Evolutionary conservation across 352 stramenopile species (phyloP), one percentile per base, ranked within the genome.

Genomic region (Lagenidium sp.): DNA sequence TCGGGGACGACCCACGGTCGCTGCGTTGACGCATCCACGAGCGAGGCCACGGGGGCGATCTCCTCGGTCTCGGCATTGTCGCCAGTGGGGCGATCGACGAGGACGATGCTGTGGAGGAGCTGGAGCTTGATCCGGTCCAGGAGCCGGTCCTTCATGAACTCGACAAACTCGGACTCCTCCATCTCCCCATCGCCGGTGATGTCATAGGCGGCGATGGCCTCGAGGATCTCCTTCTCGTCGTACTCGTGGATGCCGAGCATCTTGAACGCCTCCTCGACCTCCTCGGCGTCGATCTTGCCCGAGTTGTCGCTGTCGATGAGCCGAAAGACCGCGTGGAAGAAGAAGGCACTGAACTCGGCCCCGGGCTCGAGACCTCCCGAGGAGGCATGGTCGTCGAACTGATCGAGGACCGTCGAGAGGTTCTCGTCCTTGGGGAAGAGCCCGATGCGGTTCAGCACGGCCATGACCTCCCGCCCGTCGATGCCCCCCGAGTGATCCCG

Each of bases 131-230:
- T 79, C 16, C 63, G 62, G 8, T 82, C 63, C 3, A 87, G 61
- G 10, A 89, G 36, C 37, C 59, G 60, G 19, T 75, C 63, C 32
- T 74, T 82, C 61, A 92, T 84, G 43, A 89, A 85, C 47, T 85
- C 72, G 8, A 88, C 56, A 49, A 93, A 93, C 44, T 90, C 78
- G n/a, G 50, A 68, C 38, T 81, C 66, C 46, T 93, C 80, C 59
- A 93, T 87, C 44, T 83, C 77, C 18, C 71, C 73, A 36, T 86
- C 78, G 13, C 68, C 74, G 15, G 60, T 86, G 30, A 93, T 74
- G 42, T 90, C 78, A 44, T 81, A 88, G 12, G 63, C 65, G 5
- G 70, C 63, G 31, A 93, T 85, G 15, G 68, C 71, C 6, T 80
- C 57, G 0, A 55, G 22, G 26, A 85, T 80, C 29, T 90, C 73